Evolutionary conservation across 225 moss, liverwort and hornwort genomes (phyloP).

Genomic region (Straminergon stramineum): DNA sequence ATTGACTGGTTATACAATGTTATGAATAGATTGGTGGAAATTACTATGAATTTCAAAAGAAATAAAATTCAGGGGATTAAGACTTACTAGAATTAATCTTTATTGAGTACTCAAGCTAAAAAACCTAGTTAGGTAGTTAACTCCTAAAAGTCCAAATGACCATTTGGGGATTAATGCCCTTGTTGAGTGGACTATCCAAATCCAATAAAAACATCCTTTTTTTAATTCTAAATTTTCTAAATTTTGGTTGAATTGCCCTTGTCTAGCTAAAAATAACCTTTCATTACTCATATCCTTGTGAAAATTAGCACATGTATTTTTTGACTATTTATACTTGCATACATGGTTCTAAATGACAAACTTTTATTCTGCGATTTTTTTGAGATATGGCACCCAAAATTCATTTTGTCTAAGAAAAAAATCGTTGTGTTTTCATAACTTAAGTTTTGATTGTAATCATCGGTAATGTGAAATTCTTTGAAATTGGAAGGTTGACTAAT

Average conservation of each 20-base stretch:
- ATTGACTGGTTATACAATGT: too few relatives aligned
- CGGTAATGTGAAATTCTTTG: background rate
- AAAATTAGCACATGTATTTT: background rate
- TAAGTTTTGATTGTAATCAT: background rate
- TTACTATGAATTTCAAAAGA: background rate
- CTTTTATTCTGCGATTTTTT: background rate
- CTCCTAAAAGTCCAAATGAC: background rate
- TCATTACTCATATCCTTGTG: background rate
- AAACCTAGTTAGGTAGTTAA: too few relatives aligned
- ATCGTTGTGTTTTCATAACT: background rate
- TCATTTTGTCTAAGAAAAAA: background rate
- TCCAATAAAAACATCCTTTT: background rate
- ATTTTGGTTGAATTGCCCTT: background rate
- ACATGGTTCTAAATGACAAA: too few relatives aligned
- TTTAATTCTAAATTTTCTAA: background rate
- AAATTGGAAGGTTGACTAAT: background rate
- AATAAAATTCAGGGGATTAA: background rate
- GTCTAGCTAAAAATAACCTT: background rate
- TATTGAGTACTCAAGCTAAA: background rate
- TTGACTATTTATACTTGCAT: background rate
- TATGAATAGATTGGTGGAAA: background rate
- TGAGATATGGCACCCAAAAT: background rate
- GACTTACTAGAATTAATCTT: background rate
- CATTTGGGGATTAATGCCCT: accelerated
- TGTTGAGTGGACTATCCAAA: accelerated